Evolutionary conservation across 345 rosid genomes (phyloP).

Genomic region (Aethionema arabicum): DNA sequence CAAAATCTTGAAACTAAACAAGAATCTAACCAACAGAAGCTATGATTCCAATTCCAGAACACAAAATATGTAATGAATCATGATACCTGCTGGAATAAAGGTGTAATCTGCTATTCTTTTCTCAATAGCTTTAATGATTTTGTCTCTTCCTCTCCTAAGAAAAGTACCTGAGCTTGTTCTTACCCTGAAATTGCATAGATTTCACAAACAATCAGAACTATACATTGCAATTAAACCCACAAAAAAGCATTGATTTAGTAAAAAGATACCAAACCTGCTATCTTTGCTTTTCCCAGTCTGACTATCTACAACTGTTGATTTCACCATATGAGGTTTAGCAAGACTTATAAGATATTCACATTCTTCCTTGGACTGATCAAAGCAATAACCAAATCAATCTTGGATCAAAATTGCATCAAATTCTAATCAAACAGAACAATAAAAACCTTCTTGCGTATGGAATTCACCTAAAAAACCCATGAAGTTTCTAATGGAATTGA

Average conservation of each 20-base stretch:
- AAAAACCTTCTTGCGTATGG: background rate
- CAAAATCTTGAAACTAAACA: background rate
- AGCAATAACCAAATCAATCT: background rate
- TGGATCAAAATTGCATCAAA: constrained; percentile 14
- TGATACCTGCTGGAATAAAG: constrained; percentile 70
- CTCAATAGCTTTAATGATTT: constrained; percentile 59
- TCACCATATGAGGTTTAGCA: constrained; percentile 80
- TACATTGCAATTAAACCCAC: background rate
- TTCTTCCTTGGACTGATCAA: constrained; percentile 77
- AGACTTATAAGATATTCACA: constrained; percentile 80
- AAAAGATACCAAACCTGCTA: constrained; percentile 59
- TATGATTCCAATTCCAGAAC: background rate
- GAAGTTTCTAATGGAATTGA: background rate
- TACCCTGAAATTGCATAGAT: constrained; percentile 50
- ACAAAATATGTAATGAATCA: no score
- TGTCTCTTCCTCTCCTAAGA: constrained; percentile 70
- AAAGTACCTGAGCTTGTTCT: constrained; percentile 96
- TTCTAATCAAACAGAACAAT: constrained; percentile 16
- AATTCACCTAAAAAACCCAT: background rate
- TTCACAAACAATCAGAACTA: constrained; percentile 18
- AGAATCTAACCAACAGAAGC: background rate
- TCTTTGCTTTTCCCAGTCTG: constrained; percentile 80
- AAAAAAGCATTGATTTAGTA: background rate
- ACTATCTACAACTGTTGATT: constrained; percentile 89
- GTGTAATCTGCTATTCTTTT: constrained; percentile 89